A percentile compares a stretch with the other conserved stretches of the same genome.
Evolutionary conservation across 106 monocot genomes (phyloP).

Genomic region (Agapanthus africanus): DNA sequence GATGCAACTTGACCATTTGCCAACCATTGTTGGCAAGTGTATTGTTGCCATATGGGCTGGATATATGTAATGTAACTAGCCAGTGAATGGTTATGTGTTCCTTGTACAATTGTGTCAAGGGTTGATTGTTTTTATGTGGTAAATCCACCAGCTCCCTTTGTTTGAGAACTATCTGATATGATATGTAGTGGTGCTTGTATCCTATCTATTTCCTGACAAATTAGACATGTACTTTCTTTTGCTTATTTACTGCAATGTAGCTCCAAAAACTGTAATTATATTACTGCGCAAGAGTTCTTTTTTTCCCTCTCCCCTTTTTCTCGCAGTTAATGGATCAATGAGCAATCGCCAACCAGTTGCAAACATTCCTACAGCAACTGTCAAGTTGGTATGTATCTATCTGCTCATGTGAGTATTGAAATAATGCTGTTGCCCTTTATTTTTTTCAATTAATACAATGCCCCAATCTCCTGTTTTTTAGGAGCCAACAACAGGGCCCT

Average conservation of each 20-base stretch:
- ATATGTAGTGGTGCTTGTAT: background rate
- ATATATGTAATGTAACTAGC: too few relatives aligned
- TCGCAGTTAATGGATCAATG: slow-evolving; percentile 54
- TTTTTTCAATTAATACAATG: background rate
- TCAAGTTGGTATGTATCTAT: slow-evolving; percentile 64
- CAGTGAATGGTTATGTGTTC: too few relatives aligned
- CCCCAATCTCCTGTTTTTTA: slow-evolving; percentile 23
- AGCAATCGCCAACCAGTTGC: slow-evolving; percentile 46
- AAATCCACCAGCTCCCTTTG: too few relatives aligned
- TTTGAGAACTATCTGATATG: background rate
- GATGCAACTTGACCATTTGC: too few relatives aligned
- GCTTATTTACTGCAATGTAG: background rate
- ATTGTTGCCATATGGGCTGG: too few relatives aligned
- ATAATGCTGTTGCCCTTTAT: background rate
- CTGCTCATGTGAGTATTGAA: background rate
- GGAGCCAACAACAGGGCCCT: slow-evolving; percentile 71
- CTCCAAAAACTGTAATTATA: background rate
- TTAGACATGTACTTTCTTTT: background rate
- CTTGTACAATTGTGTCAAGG: too few relatives aligned
- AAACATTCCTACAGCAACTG: slow-evolving; percentile 49
- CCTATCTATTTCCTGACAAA: background rate
- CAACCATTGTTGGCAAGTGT: too few relatives aligned
- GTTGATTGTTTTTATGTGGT: too few relatives aligned
- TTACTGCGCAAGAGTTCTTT: background rate
- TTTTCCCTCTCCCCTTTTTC: slow-evolving; percentile 2